Evolutionary conservation across 805 yeast genomes (phyloP), one percentile per base, ranked within the genome.

Genomic region (Sugiyamaella floridensis): DNA sequence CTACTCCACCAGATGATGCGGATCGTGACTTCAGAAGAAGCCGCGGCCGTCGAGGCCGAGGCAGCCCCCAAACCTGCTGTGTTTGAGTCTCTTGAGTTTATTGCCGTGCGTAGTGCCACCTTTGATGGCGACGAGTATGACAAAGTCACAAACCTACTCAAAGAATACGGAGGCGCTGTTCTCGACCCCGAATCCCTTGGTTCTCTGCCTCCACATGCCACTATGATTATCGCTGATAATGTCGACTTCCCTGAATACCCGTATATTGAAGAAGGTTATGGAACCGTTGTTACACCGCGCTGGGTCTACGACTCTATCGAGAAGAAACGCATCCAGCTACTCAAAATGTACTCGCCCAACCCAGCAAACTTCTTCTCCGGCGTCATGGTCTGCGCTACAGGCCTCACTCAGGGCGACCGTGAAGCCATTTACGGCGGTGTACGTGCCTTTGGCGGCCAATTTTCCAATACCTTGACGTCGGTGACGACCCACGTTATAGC

Each of bases 401-500:
- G 79, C 26, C 65, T 80, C 22, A 75, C 83, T 0, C 71, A 71
- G 1, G 80, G 81, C 3, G 89, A 83, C 56, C 75, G 78, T 46
- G 90, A 83, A 51, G 80, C 79, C n/a, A 74, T 87, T 14, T 77
- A 81, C 57, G 83, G 82, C 6, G 87, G 85, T 0, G 84, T 84
- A 1, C 68, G 78, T 18, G 82, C 86, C 0, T 75, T 86, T 55
- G 98, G 97, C 1, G 98, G 96, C 2, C 82, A 79, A 34, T 81
- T 74, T 61, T 70, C 80, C 42, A 85, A 83, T 55, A 71, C 71
- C 10, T 71, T 90, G 29, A 82, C 88, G 8, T 77, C 77, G 50
- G 78, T 77, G 57, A 86, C 95, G 1, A 87, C 97, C 0, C 97
- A 92, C 72, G 74, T 89, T 37, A 71, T 92, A 18, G 78, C 92